phyloP scores from a whole-genome alignment of 768 basidiomycete species.

The Auricularia sp. region DNA sequence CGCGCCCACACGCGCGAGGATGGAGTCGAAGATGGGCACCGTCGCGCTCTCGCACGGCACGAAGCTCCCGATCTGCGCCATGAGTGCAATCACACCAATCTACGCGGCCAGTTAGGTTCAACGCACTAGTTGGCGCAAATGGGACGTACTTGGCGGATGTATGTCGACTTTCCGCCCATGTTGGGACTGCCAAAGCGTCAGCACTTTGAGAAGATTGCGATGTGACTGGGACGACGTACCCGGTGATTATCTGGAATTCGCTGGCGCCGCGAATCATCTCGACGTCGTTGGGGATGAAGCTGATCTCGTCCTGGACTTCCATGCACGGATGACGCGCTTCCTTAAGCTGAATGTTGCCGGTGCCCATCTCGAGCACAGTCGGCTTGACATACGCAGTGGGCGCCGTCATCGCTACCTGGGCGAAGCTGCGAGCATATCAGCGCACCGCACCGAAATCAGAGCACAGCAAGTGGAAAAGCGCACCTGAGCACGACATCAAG shows the following conservation, averaged over 20 bases:
- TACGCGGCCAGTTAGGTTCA: constrained; percentile 16
- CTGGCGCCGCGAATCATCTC: constrained; percentile 85
- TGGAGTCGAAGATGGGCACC: constrained; percentile 89
- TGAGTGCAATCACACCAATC: constrained; percentile 91
- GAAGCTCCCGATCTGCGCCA: constrained; percentile 93
- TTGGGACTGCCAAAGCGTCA: constrained; percentile 66
- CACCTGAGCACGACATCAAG: constrained; percentile 87
- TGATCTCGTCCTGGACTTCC: constrained; percentile 91
- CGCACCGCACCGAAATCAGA: constrained; percentile 1
- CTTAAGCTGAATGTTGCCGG: constrained; percentile 66
- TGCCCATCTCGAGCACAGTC: constrained; percentile 62
- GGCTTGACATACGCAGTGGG: constrained; percentile 87
- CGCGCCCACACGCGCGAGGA: constrained; percentile 91
- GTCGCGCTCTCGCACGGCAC: constrained; percentile 84
- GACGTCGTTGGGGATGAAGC: constrained; percentile 92
- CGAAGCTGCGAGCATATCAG: constrained; percentile 47
- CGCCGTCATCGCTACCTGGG: constrained; percentile 81
- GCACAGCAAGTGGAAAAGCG: constrained; percentile 3
- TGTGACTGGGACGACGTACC: constrained; percentile 12
- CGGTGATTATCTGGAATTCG: constrained; percentile 93
- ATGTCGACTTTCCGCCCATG: constrained; percentile 98
- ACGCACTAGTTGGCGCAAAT: background rate
- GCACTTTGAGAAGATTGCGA: background rate
- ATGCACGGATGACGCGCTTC: constrained; percentile 94
- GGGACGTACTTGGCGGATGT: constrained; percentile 68